Evolutionary conservation across 371 early-diverging fungal species (phyloP).

Genomic region (Syncephalis plumigaleata): DNA sequence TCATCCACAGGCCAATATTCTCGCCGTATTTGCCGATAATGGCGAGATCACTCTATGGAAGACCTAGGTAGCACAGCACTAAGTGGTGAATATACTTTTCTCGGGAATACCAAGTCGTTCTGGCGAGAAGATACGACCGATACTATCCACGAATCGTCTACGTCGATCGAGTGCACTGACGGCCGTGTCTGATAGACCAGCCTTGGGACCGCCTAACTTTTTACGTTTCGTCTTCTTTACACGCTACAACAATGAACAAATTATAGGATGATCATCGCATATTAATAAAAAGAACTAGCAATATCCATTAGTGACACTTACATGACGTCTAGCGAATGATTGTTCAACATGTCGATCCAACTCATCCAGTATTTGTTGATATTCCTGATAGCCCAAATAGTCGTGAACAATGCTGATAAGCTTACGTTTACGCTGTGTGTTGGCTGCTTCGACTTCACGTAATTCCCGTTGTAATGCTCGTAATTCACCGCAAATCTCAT

Average conservation of each 20-base stretch:
- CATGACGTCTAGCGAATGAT: constrained; percentile 58
- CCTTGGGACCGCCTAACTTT: no score
- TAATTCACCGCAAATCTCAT: constrained; percentile 63
- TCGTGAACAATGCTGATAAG: constrained; percentile 46
- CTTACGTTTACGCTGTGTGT: constrained; percentile 40
- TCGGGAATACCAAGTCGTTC: constrained; percentile 46
- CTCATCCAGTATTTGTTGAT: constrained; percentile 68
- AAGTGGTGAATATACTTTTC: not conserved
- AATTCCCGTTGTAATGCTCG: constrained; percentile 47
- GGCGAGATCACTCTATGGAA: constrained; percentile 39
- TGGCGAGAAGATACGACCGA: constrained; percentile 46
- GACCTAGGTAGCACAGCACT: constrained; percentile 16
- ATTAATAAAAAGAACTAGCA: no score
- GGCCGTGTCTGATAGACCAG: constrained; percentile 16
- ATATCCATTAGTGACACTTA: not conserved
- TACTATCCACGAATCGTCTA: constrained; percentile 24
- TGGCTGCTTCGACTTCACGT: constrained; percentile 45
- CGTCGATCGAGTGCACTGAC: constrained; percentile 33
- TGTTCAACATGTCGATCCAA: constrained; percentile 72
- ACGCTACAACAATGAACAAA: no score
- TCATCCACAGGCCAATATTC: constrained; percentile 56
- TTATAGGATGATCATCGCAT: no score
- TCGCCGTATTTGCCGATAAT: constrained; percentile 46
- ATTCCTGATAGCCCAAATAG: constrained; percentile 76
- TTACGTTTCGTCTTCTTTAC: no score